phyloP scores from a whole-genome alignment of 2,329 filamentous ascomycete genomes.

The Colletotrichum zoysiae region DNA sequence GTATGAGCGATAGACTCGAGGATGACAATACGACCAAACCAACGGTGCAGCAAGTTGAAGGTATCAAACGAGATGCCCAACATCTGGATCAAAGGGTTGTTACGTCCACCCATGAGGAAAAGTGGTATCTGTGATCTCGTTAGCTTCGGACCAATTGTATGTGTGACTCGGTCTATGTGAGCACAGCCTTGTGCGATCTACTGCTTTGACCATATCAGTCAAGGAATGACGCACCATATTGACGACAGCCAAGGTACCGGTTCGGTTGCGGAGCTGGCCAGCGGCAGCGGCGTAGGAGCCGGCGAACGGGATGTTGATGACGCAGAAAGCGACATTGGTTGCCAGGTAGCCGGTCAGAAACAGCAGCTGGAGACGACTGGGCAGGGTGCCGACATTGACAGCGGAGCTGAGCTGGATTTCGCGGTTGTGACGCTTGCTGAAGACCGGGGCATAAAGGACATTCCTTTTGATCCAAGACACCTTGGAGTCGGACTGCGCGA shows the following conservation, averaged over 20 bases:
- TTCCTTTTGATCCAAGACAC: constrained; percentile 75
- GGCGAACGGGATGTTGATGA: constrained; percentile 73
- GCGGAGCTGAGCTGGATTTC: constrained; percentile 73
- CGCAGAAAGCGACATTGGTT: constrained; percentile 83
- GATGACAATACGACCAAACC: constrained; percentile 82
- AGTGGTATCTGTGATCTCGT: constrained; percentile 65
- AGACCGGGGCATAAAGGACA: constrained; percentile 73
- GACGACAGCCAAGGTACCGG: constrained; percentile 76
- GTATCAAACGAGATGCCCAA: constrained; percentile 84
- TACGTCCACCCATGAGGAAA: constrained; percentile 79
- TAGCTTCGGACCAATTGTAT: constrained; percentile 29
- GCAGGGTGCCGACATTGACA: constrained; percentile 73
- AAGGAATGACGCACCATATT: constrained; percentile 73
- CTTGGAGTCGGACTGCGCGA: constrained; percentile 68
- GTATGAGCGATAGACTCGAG: constrained; percentile 77
- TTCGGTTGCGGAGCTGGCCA: constrained; percentile 73
- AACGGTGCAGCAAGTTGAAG: constrained; percentile 85
- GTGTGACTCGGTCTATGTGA: background rate
- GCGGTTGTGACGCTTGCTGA: constrained; percentile 75
- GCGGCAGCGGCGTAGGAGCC: constrained; percentile 58
- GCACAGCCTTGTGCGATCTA: background rate
- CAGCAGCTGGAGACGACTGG: constrained; percentile 72
- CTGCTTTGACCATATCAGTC: background rate
- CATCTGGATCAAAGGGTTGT: constrained; percentile 81
- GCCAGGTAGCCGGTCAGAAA: constrained; percentile 69